A percentile compares a stretch with the other conserved stretches of the same genome.
Conservation (phyloP, 2,329 filamentous ascomycete species). For the Leptographium wingfieldii region DNA sequence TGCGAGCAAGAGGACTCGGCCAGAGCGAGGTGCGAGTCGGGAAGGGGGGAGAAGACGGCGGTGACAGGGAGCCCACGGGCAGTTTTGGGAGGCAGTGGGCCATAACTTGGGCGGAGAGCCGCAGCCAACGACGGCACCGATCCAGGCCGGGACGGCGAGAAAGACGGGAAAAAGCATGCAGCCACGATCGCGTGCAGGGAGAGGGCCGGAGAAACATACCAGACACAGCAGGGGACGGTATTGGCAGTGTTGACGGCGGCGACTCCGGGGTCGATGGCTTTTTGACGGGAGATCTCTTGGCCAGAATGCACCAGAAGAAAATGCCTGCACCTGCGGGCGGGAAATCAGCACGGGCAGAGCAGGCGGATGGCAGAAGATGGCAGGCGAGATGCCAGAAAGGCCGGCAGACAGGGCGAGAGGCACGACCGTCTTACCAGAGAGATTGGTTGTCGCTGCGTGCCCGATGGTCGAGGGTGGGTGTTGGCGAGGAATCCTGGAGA, state of each 20-base stretch:
- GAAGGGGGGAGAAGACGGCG: background rate
- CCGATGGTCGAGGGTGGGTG: background rate
- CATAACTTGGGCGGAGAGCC: background rate
- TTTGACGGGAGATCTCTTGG: slow-evolving; percentile 2
- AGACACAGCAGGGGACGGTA: slow-evolving; percentile 6
- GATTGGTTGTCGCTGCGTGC: background rate
- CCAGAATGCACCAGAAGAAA: background rate
- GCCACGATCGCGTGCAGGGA: slow-evolving; percentile 8
- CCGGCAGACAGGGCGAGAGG: background rate
- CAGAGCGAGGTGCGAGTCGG: background rate
- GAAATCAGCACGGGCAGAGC: background rate
- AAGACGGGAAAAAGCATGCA: slow-evolving; percentile 3
- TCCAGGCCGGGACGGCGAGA: background rate
- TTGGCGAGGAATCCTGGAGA: background rate
- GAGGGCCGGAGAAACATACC: slow-evolving; percentile 10
- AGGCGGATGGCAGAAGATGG: background rate
- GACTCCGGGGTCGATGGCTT: background rate
- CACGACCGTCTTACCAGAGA: background rate
- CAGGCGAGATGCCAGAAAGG: background rate
- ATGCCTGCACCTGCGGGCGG: background rate
- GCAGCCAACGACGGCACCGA: background rate
- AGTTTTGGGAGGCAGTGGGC: background rate
- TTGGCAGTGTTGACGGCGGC: slow-evolving; percentile 2
- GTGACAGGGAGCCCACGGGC: background rate
- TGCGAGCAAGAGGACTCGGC: too few species aligned